Percentiles rank a stretch among this genome's conserved stretches.
phyloP scores from a whole-genome alignment of 2,329 filamentous ascomycete genomes.

The Parascedosporium putredinis region DNA sequence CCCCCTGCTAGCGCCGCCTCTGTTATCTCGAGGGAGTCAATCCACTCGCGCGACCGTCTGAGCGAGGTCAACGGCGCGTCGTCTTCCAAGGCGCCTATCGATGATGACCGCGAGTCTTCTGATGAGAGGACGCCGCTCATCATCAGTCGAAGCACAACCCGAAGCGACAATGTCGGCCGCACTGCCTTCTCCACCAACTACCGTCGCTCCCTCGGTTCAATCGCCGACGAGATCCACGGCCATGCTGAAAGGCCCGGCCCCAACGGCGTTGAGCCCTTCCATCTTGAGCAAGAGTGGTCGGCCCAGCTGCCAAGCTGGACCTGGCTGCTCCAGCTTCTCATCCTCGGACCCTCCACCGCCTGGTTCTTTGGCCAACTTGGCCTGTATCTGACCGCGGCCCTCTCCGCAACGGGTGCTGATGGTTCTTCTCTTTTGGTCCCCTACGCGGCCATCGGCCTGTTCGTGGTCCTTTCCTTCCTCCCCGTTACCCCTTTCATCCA shows the following conservation, averaged over 20 bases:
- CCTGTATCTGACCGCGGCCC: slow-evolving; percentile 59
- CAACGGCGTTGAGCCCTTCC: not conserved
- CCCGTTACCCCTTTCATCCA: slow-evolving; percentile 80
- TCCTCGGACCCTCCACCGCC: slow-evolving; percentile 68
- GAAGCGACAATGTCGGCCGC: not conserved
- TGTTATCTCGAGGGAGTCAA: not conserved
- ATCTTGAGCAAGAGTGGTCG: slow-evolving; percentile 74
- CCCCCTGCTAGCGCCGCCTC: not conserved
- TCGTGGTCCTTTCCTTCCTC: slow-evolving; percentile 62
- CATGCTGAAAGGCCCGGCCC: not conserved
- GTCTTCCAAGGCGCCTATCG: not conserved
- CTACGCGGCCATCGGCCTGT: slow-evolving; percentile 57
- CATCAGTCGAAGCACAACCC: not conserved
- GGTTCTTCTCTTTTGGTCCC: slow-evolving; percentile 63
- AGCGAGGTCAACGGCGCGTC: slow-evolving; percentile 5
- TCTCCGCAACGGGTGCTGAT: slow-evolving; percentile 75
- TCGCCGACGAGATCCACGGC: slow-evolving; percentile 8
- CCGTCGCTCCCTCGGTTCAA: slow-evolving; percentile 33
- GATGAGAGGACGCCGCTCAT: slow-evolving; percentile 7
- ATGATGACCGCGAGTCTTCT: slow-evolving; percentile 4
- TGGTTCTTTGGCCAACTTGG: slow-evolving; percentile 69
- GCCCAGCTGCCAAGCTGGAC: slow-evolving; percentile 67
- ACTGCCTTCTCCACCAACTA: slow-evolving; percentile 45
- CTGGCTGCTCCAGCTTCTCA: slow-evolving; percentile 77
- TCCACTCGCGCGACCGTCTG: not conserved